Base-by-base conservation (phyloP, 805 yeast species). In the Naumovozyma baii region DNA sequence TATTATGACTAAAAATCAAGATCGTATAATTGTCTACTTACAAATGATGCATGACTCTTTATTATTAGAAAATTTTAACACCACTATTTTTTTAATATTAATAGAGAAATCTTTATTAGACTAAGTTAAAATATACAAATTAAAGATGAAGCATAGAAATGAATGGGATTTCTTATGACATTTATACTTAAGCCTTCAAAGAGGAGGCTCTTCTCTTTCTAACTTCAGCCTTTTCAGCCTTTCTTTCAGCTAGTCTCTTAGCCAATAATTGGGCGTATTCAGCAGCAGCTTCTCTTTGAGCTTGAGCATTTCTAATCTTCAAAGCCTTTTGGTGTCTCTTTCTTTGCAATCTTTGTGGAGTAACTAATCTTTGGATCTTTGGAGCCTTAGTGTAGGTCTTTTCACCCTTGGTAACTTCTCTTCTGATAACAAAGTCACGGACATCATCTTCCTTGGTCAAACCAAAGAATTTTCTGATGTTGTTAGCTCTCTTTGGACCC, bases 401-500 rank as follows among this genome's bases (percentile, higher is more conserved):
- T 65, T 88, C 96, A 76, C 94, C 94, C 82, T 92, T 94, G 75
- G 81, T 81, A 59, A 92, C 82, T 72, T 90, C 96, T 76, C 98
- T 88, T 79, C 97, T 92, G 67, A 92, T 80, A 61, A 92, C 98
- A 73, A 78, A 92, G 73, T 76, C 73, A 69, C 73, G 70, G 52
- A 69, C 74, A 59, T 67, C 72, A 56, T 67, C 72, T 59, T 67
- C 64, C 59, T 61, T 59, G 55, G 65, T 45, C 54, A 61, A 83
- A 76, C 96, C 97, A 68, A 85, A 92, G 95, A 92, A 92, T 75
- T 92, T 90, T 83, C 97, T 88, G 73, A 92, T 92, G 90, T 90
- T 74, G 94, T 87, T 90, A 67, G 98, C 98, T 83, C 98, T 87
- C 94, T 92, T 92, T 74, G 98, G 98, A 67, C 98, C 98, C 68